These are phyloP conservation scores for Acanthamoeba royreba DNA, from an alignment of 208 protist genomes.

Conservation along the genomic window DNA sequence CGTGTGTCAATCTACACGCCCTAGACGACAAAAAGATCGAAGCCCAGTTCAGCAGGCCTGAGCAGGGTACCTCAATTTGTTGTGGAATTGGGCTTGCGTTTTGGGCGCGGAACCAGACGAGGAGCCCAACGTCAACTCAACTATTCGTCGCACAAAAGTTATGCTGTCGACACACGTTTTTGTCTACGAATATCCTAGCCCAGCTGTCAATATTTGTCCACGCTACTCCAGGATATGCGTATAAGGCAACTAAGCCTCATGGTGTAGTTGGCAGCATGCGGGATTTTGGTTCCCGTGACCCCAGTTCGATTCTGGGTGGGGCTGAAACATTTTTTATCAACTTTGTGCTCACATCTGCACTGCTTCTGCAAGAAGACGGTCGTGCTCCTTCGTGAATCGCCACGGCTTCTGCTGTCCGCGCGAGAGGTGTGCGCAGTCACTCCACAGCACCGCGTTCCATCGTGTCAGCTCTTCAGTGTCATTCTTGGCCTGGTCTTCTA, in stretches of 20 bases:
- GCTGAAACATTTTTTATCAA: background rate
- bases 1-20: too few species aligned
- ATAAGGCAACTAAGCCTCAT: background rate
- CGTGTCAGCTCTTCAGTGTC: background rate
- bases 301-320: background rate
- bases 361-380: background rate
- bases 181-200: too few species aligned
- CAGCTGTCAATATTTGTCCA: background rate
- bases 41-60: too few species aligned
- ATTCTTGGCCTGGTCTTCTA: background rate
- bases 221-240: background rate
- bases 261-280: conserved; percentile 4
- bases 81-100: too few species aligned
- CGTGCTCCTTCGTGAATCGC: background rate
- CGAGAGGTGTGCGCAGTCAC: background rate
- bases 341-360: background rate
- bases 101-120: background rate
- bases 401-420: background rate
- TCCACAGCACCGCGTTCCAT: background rate
- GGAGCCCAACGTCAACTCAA: background rate
- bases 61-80: too few species aligned
- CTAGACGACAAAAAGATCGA: too few species aligned
- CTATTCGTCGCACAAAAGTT: too few species aligned
- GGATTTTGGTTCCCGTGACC: background rate
- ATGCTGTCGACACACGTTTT: too few species aligned